Base-by-base conservation (phyloP, 148 eudicot genomes). In the Persicaria tinctoria region DNA sequence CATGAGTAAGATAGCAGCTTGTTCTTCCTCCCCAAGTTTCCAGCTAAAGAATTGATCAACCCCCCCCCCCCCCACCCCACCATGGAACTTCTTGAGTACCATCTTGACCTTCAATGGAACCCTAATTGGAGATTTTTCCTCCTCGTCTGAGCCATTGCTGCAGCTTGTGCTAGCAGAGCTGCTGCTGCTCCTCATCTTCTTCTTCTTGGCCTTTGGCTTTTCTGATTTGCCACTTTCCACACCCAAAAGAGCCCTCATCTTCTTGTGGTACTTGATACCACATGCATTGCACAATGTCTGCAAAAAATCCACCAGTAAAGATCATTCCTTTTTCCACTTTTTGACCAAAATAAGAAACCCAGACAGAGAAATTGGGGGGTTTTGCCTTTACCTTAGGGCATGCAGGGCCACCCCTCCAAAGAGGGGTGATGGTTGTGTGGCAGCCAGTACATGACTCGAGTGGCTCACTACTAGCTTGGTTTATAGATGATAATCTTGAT, bases 271-370 rank as follows among this genome's bases (percentile, higher is more conserved):
- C 59, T 89, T 89, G 55, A 92, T 89, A 72, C 92, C 97, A 79
- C 97, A 92, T 46, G 97, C 97, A 77, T 89, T 92, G 62, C 94
- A 92, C 64, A 89, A 75, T 44, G 97, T 81, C 97, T 91, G 82
- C 12, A 68, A 51, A 51, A 76, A 17, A 70, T 2, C 1, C 44
- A 27, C 78, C 18, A 49, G 68, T 16, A 62, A 57, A 64, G 41
- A 5, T 13, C 2, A 17, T 44, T 51, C 5, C 51, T 0, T 11
- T 51, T n/a, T 8, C 4, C 32, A 27, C 32, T 27, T 27, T 27
- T 27, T 27, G 32, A 27, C 32, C 32, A 27, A 27, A 27, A 27
- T 27, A 27, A 27, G 32, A 23, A 70, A 75, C 62, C 46, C 20
- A 51, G 75, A 4, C 9, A 76, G 57, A 77, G 54, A 20, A 57